Evolutionary conservation across 73 alveolate genomes (phyloP).

Genomic region (Blepharisma stoltei): DNA sequence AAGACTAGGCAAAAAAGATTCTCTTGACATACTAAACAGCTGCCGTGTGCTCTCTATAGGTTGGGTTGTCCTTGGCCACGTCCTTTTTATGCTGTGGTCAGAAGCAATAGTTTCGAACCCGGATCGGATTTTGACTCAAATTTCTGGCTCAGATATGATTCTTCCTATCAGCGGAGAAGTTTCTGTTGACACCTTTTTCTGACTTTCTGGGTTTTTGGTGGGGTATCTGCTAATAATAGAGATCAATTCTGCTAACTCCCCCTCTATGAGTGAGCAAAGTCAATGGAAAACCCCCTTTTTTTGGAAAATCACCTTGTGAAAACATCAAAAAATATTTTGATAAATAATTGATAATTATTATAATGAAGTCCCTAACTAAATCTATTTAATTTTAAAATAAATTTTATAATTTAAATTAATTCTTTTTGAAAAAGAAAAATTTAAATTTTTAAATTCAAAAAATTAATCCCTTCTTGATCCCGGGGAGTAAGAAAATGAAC

Average conservation of each 20-base stretch:
- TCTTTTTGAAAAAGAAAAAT: no score
- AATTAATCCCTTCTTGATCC: no score
- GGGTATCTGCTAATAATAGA: slow-evolving; percentile 33
- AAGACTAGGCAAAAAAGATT: slow-evolving; percentile 19
- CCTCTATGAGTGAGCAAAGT: no score
- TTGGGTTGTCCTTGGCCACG: slow-evolving; percentile 51
- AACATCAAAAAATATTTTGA: no score
- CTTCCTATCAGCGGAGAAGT: slow-evolving; percentile 24
- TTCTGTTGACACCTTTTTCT: slow-evolving; percentile 50
- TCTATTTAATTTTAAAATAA: no score
- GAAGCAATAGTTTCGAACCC: background rate
- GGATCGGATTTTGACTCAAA: background rate
- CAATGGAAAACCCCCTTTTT: no score
- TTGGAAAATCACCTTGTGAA: no score
- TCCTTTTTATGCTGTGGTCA: background rate
- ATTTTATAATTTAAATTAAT: no score
- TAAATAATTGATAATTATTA: no score
- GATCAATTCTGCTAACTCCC: background rate
- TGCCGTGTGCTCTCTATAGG: slow-evolving; percentile 39
- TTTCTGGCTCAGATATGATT: slow-evolving; percentile 26
- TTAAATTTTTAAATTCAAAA: no score
- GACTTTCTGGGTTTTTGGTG: slow-evolving; percentile 40
- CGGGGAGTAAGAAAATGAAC: slow-evolving; percentile 15
- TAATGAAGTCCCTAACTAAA: no score
- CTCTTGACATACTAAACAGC: slow-evolving; percentile 35